A percentile compares a stretch with the other conserved stretches of the same genome.
Evolutionary conservation across 306 rosid species (phyloP).

Genomic region (Rosa multiflora): DNA sequence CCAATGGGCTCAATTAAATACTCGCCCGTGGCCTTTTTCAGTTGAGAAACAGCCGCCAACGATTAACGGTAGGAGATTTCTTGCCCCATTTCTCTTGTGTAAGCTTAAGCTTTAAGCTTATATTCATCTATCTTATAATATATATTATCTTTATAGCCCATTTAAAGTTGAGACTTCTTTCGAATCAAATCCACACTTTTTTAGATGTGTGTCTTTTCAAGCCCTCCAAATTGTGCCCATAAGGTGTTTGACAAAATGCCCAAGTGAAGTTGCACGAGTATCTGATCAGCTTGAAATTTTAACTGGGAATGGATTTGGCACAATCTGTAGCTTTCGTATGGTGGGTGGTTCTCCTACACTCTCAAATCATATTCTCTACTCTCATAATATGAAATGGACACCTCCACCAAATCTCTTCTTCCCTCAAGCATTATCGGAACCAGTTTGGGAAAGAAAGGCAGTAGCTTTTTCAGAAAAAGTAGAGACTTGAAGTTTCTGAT

Average conservation of each 20-base stretch:
- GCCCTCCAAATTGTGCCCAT: not conserved
- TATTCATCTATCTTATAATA: not conserved
- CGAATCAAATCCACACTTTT: not conserved
- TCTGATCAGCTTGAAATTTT: not conserved
- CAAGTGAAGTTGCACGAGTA: not conserved
- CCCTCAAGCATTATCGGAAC: too few relatives aligned
- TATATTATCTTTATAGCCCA: not conserved
- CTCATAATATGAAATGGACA: too few relatives aligned
- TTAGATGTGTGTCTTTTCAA: not conserved
- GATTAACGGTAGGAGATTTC: not conserved
- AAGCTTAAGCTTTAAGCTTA: not conserved
- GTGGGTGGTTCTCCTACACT: too few relatives aligned
- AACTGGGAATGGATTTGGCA: conserved; percentile 65
- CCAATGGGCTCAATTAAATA: not conserved
- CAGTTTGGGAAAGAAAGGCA: too few relatives aligned
- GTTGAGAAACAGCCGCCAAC: conserved; percentile 4
- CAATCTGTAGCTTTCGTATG: too few relatives aligned
- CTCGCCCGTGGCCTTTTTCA: too few relatives aligned
- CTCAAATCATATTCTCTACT: too few relatives aligned
- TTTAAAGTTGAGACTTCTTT: not conserved
- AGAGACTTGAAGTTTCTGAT: too few relatives aligned
- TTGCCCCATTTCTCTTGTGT: too few relatives aligned
- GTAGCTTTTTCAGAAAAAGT: too few relatives aligned
- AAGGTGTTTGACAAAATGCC: conserved; percentile 38
- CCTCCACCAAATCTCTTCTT: too few relatives aligned